A percentile compares a stretch with the other conserved stretches of the same genome.
Evolutionary conservation across 192 early-diverging fungal species (phyloP).

Genomic region (Pilaira anomala): DNA sequence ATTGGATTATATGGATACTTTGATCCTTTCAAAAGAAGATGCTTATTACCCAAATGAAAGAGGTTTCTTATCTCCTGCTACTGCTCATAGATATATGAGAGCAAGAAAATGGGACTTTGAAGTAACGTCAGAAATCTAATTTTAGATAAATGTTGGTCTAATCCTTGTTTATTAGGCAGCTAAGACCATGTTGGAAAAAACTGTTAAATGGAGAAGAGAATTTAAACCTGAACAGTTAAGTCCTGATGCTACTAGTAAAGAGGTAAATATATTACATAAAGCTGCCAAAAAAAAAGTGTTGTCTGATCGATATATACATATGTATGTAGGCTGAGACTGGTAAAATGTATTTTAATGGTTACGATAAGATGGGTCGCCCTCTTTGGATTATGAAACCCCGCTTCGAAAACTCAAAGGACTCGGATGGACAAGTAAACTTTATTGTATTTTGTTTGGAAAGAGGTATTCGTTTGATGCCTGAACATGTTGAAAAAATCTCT

Average conservation of each 20-base stretch:
- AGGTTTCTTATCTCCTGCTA: conserved; percentile 21
- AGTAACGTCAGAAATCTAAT: conserved; percentile 7
- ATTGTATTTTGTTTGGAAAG: conserved; percentile 81
- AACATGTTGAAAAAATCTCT: conserved; percentile 66
- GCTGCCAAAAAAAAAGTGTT: not conserved
- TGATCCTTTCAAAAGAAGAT: conserved; percentile 18
- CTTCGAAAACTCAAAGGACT: conserved; percentile 74
- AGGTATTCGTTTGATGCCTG: conserved; percentile 66
- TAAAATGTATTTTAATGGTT: conserved; percentile 81
- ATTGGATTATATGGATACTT: conserved; percentile 9
- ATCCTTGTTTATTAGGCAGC: conserved; percentile 11
- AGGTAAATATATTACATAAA: conserved; percentile 28
- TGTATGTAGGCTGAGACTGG: conserved; percentile 47
- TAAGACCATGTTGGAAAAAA: conserved; percentile 22
- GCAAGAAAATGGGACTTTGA: conserved; percentile 31
- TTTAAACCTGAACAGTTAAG: conserved; percentile 23
- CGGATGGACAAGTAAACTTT: conserved; percentile 67
- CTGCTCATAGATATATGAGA: conserved; percentile 29
- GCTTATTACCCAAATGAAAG: conserved; percentile 28
- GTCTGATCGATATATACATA: too few relatives aligned
- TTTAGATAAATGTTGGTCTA: not conserved
- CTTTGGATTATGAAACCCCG: conserved; percentile 73
- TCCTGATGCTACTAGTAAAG: conserved; percentile 4
- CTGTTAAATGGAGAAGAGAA: conserved; percentile 22
- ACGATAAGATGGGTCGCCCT: conserved; percentile 69